Evolutionary conservation across 2,329 filamentous ascomycete species (phyloP).

Genomic region (Cladorrhinum sp.): DNA sequence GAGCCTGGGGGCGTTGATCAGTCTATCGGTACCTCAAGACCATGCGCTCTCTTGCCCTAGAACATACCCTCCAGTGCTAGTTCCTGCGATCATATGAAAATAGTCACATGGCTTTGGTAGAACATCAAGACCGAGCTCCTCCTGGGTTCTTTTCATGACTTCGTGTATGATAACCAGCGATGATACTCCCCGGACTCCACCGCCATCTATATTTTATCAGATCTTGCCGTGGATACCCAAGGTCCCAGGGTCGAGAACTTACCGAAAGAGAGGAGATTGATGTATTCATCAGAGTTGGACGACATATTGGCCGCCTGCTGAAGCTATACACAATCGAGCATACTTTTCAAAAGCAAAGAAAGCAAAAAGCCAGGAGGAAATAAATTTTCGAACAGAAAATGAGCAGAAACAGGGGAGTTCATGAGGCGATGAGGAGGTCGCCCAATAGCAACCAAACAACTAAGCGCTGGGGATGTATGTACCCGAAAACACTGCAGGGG

Average conservation of each 20-base stretch:
- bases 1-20: constrained; percentile 31
- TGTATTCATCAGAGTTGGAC: constrained; percentile 7
- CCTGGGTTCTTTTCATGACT: constrained; percentile 33
- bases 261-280: constrained; percentile 28
- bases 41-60: neutral
- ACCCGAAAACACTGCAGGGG: constrained; percentile 6
- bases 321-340: neutral
- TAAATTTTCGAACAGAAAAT: neutral
- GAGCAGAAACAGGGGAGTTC: neutral
- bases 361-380: neutral
- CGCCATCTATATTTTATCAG: constrained; percentile 28
- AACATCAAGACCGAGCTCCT: constrained; percentile 18
- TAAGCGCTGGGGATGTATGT: constrained; percentile 10
- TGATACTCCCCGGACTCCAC: constrained; percentile 37
- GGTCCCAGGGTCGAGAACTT: neutral
- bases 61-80: constrained; percentile 36
- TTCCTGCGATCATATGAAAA: constrained; percentile 41
- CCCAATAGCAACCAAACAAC: constrained; percentile 15
- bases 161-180: constrained; percentile 34
- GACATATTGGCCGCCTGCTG: neutral
- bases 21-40: neutral
- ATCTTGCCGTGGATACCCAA: too few species aligned
- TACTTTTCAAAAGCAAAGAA: neutral
- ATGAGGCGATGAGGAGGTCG: neutral
- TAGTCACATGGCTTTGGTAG: constrained; percentile 36